Conservation (phyloP, 1,284 basidiomycete genomes). For the Trichosporon asahii region DNA sequence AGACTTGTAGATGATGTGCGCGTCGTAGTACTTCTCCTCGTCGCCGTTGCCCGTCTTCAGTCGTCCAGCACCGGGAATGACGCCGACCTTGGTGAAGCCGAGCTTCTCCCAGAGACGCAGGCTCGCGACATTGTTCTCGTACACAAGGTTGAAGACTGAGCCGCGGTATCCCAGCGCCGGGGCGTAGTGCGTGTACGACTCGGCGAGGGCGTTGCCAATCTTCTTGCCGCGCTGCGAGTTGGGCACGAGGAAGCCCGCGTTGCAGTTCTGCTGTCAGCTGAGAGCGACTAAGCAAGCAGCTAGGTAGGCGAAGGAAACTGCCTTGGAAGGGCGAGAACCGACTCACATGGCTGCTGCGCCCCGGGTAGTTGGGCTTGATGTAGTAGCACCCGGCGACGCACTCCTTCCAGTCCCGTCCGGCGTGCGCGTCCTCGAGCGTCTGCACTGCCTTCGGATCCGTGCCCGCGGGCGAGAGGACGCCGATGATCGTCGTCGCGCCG, state of each 20-base stretch:
- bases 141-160: constrained; percentile 92
- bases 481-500: constrained; percentile 70
- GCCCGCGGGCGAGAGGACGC: constrained; percentile 54
- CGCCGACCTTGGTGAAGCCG: constrained; percentile 74
- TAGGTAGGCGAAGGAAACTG: too few species aligned
- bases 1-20: constrained; percentile 73
- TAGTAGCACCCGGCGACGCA: constrained; percentile 78
- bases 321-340: background rate
- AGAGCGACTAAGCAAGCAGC: background rate
- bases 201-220: constrained; percentile 70
- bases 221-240: constrained; percentile 64
- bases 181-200: constrained; percentile 76
- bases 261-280: constrained; percentile 33
- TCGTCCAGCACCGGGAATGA: constrained; percentile 79
- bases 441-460: constrained; percentile 26
- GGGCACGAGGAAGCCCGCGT: constrained; percentile 81
- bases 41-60: constrained; percentile 61
- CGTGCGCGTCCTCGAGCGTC: constrained; percentile 36
- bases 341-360: constrained; percentile 85
- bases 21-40: constrained; percentile 83
- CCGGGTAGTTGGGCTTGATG: constrained; percentile 88
- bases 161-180: constrained; percentile 70
- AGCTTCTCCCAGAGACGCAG: constrained; percentile 79
- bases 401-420: constrained; percentile 60
- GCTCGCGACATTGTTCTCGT: constrained; percentile 61